Percentiles rank a stretch among this genome's conserved stretches.
These are phyloP conservation scores for Marasmius fiardii DNA, from an alignment of 1,284 basidiomycete species.

Conservation along the genomic window DNA sequence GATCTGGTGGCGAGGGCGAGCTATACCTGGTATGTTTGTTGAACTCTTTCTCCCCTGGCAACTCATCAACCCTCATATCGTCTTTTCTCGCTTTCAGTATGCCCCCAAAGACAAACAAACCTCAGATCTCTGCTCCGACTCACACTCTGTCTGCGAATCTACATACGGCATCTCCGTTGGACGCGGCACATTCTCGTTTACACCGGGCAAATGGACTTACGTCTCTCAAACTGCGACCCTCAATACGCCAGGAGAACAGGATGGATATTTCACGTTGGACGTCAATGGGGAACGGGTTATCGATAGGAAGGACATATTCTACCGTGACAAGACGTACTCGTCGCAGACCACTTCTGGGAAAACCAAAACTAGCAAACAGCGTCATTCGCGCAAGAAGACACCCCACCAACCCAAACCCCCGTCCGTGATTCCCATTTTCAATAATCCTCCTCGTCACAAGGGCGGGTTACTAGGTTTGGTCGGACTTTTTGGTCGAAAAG, in stretches of 20 bases:
- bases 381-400: not conserved
- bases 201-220: slow-evolving; percentile 63
- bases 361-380: not conserved
- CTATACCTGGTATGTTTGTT: slow-evolving; percentile 60
- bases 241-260: slow-evolving; percentile 64
- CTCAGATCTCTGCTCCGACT: slow-evolving; percentile 49
- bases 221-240: slow-evolving; percentile 60
- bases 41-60: not conserved
- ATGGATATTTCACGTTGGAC: slow-evolving; percentile 46
- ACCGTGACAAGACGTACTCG: slow-evolving; percentile 40
- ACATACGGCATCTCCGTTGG: slow-evolving; percentile 71
- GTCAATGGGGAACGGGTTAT: slow-evolving; percentile 56
- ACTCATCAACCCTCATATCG: slow-evolving; percentile 1
- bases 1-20: slow-evolving; percentile 56
- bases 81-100: slow-evolving; percentile 44
- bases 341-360: not conserved
- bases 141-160: slow-evolving; percentile 57
- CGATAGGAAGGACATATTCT: slow-evolving; percentile 53
- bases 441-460: too few species aligned
- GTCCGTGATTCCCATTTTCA: not conserved
- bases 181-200: slow-evolving; percentile 69
- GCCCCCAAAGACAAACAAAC: slow-evolving; percentile 62
- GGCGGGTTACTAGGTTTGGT: not conserved
- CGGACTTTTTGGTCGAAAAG: not conserved
- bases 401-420: not conserved